Evolutionary conservation across 371 early-diverging fungal species (phyloP).

Genomic region (Syncephalastrum racemosum): DNA sequence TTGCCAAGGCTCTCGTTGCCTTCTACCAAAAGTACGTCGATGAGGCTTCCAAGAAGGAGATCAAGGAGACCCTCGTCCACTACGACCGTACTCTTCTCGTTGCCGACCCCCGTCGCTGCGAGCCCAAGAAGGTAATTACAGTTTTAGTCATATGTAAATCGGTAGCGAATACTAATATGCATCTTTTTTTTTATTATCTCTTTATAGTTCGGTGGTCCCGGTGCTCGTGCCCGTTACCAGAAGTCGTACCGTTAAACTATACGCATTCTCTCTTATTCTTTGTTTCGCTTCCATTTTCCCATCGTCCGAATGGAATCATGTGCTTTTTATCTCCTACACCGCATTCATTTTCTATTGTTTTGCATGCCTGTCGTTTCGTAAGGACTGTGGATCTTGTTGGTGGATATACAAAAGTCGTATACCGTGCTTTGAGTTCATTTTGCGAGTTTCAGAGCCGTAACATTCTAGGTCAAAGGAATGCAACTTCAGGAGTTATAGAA

Average conservation of each 20-base stretch:
- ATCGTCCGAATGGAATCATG: no score
- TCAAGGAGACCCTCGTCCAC: conserved; percentile 89
- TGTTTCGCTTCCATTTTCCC: conserved; percentile 7
- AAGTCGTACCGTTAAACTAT: conserved; percentile 87
- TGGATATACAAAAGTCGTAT: no score
- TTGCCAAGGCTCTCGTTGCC: conserved; percentile 97
- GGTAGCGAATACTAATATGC: no score
- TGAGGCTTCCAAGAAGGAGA: conserved; percentile 98
- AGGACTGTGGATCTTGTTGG: no score
- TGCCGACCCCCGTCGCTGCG: conserved; percentile 98
- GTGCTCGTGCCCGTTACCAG: conserved; percentile 99
- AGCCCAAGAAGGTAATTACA: conserved; percentile 90
- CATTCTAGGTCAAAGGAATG: no score
- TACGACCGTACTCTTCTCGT: conserved; percentile 98
- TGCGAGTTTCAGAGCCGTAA: no score
- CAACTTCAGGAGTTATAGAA: no score
- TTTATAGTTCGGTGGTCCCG: conserved; percentile 92
- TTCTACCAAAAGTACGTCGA: conserved; percentile 98
- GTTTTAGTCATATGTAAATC: background rate
- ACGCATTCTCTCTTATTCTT: conserved; percentile 6
- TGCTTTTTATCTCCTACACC: no score
- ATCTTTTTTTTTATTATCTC: background rate
- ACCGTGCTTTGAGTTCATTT: no score
- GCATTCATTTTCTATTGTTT: no score
- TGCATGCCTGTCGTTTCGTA: no score